A percentile compares a stretch with the other conserved stretches of the same genome.
These are phyloP conservation scores for Aureobasidium zeae DNA, from an alignment of 2,329 filamentous ascomycete species.

Conservation along the genomic window DNA sequence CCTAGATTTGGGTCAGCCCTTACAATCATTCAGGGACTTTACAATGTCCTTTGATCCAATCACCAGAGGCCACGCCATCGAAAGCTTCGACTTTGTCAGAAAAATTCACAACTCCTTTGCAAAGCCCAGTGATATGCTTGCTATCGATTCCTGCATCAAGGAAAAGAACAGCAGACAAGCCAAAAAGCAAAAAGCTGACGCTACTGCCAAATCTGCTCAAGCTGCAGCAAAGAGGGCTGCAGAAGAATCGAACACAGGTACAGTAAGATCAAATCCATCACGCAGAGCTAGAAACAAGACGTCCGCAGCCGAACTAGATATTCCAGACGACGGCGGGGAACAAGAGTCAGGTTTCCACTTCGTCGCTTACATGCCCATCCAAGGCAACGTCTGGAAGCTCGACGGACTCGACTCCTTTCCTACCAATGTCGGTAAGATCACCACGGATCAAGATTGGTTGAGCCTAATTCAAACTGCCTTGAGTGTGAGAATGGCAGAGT, in stretches of 20 bases:
- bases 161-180: conserved; percentile 38
- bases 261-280: conserved; percentile 14
- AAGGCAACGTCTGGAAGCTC: conserved; percentile 73
- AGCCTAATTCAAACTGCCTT: conserved; percentile 55
- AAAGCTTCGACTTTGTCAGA: conserved; percentile 66
- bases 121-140: conserved; percentile 66
- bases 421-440: conserved; percentile 48
- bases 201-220: conserved; percentile 23
- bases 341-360: conserved; percentile 65
- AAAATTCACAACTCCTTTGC: conserved; percentile 82
- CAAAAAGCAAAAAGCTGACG: conserved; percentile 27
- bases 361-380: conserved; percentile 73
- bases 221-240: conserved; percentile 20
- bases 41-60: conserved; percentile 61
- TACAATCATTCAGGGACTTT: conserved; percentile 62
- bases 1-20: conserved; percentile 58
- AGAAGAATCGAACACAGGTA: background rate
- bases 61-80: conserved; percentile 65
- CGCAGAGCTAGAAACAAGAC: conserved; percentile 19
- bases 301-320: conserved; percentile 30
- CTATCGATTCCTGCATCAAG: conserved; percentile 56
- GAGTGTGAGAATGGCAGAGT: conserved; percentile 55
- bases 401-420: conserved; percentile 73
- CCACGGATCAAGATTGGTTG: conserved; percentile 55
- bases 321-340: conserved; percentile 11